These are phyloP conservation scores for Fusarium armeniacum DNA, from an alignment of 2,329 filamentous ascomycete genomes.

Conservation along the genomic window DNA sequence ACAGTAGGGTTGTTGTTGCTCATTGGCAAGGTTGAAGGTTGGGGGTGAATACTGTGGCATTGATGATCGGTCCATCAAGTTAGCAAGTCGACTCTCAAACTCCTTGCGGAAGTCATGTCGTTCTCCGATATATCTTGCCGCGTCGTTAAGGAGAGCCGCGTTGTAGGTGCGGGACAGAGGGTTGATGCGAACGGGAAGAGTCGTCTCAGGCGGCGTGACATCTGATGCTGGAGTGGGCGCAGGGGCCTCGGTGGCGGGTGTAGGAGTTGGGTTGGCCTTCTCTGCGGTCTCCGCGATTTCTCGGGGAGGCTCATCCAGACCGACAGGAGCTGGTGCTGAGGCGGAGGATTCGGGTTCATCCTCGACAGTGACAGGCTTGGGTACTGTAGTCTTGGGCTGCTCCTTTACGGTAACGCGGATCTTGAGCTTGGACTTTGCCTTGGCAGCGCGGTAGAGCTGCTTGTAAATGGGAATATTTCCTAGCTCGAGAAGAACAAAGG, in stretches of 20 bases:
- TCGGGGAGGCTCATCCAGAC: constrained; percentile 38
- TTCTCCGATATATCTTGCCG: constrained; percentile 46
- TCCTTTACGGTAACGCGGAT: constrained; percentile 74
- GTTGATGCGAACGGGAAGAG: constrained; percentile 45
- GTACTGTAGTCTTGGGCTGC: constrained; percentile 41
- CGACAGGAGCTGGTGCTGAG: constrained; percentile 20
- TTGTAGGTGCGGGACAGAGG: constrained; percentile 50
- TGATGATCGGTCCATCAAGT: constrained; percentile 47
- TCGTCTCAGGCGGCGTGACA: constrained; percentile 37
- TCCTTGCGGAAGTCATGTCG: constrained; percentile 45
- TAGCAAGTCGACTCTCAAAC: constrained; percentile 49
- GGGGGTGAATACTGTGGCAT: constrained; percentile 16
- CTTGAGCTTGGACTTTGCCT: constrained; percentile 97
- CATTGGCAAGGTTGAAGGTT: constrained; percentile 7
- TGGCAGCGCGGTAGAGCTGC: constrained; percentile 95
- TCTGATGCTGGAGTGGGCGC: constrained; percentile 34
- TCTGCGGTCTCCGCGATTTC: constrained; percentile 26
- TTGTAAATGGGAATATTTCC: constrained; percentile 90
- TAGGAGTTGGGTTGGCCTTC: constrained; percentile 34
- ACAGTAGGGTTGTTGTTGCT: constrained; percentile 20
- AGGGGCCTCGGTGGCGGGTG: constrained; percentile 42
- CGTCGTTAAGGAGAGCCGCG: constrained; percentile 47
- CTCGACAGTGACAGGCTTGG: constrained; percentile 65
- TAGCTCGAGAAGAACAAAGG: constrained; percentile 84
- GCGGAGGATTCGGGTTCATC: constrained; percentile 60